Evolutionary conservation across 2,329 filamentous ascomycete genomes (phyloP).

Genomic region (Lachnellula occidentalis): DNA sequence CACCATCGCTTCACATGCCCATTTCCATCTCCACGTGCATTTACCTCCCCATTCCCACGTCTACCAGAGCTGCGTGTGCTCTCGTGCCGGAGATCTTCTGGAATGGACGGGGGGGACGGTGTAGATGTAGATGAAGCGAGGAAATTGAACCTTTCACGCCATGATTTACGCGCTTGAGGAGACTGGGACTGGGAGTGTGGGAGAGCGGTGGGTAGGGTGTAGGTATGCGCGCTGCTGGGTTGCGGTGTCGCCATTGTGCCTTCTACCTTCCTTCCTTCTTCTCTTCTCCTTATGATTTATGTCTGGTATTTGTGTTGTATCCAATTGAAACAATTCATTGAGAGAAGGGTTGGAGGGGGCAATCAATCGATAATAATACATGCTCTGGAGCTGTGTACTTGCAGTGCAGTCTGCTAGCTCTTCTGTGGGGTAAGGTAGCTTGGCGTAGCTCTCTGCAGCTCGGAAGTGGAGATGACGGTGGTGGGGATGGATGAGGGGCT

Average conservation of each 20-base stretch:
- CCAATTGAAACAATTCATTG: neutral
- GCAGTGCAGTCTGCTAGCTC: neutral
- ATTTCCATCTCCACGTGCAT: too few species aligned
- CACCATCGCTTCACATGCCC: constrained; percentile 56
- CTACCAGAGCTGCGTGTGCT: constrained; percentile 15
- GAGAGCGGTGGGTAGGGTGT: constrained; percentile 18
- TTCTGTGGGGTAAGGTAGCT: neutral
- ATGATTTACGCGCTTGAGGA: constrained; percentile 10
- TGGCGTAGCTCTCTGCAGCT: too few species aligned
- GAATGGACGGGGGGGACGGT: neutral
- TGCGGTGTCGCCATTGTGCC: constrained; percentile 12
- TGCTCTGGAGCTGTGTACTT: neutral
- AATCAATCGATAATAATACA: too few species aligned
- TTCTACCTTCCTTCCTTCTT: too few species aligned
- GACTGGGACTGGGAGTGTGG: constrained; percentile 4
- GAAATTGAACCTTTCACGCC: constrained; percentile 9
- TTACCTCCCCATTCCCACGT: too few species aligned
- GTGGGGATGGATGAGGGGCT: too few species aligned
- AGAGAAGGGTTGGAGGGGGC: too few species aligned
- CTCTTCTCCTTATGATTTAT: too few species aligned
- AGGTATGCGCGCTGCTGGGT: constrained; percentile 9
- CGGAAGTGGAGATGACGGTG: too few species aligned
- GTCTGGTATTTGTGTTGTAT: too few species aligned
- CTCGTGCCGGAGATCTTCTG: neutral
- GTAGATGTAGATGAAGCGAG: constrained; percentile 1